A percentile compares a stretch with the other conserved stretches of the same genome.
Conservation (phyloP, 208 protist genomes). For the Trypanosoma caninum region DNA sequence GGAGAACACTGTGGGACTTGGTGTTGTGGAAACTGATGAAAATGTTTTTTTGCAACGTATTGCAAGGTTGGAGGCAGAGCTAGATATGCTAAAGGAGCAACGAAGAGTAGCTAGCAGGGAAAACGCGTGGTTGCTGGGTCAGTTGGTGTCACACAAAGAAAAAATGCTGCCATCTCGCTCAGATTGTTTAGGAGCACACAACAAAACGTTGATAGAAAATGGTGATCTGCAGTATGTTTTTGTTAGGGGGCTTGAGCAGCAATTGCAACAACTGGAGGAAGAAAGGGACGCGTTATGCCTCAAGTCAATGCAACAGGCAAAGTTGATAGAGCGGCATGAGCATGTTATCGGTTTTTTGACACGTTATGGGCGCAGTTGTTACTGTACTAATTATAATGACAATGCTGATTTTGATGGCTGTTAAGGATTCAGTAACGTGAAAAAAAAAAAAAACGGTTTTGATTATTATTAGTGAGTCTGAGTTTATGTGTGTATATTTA, state of each 20-base stretch:
- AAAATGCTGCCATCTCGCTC: background rate
- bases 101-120: background rate
- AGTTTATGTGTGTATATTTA: too few species aligned
- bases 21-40: background rate
- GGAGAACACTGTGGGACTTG: background rate
- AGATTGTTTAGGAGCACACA: slow-evolving; percentile 1
- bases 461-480: too few species aligned
- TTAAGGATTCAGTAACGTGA: too few species aligned
- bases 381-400: too few species aligned
- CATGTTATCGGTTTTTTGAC: slow-evolving; percentile 3
- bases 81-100: slow-evolving; percentile 3
- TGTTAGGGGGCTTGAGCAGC: slow-evolving; percentile 7
- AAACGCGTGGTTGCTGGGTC: slow-evolving; percentile 12
- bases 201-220: slow-evolving; percentile 1
- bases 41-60: background rate
- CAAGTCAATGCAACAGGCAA: background rate
- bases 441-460: too few species aligned
- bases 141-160: slow-evolving; percentile 1
- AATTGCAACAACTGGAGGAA: background rate
- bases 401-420: too few species aligned
- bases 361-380: background rate
- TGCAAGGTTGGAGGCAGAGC: background rate
- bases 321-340: slow-evolving; percentile 1
- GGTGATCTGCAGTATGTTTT: slow-evolving; percentile 1
- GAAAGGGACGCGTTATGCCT: background rate